phyloP scores from a whole-genome alignment of 2,329 filamentous ascomycete species.

The Pseudocercospora cruenta region DNA sequence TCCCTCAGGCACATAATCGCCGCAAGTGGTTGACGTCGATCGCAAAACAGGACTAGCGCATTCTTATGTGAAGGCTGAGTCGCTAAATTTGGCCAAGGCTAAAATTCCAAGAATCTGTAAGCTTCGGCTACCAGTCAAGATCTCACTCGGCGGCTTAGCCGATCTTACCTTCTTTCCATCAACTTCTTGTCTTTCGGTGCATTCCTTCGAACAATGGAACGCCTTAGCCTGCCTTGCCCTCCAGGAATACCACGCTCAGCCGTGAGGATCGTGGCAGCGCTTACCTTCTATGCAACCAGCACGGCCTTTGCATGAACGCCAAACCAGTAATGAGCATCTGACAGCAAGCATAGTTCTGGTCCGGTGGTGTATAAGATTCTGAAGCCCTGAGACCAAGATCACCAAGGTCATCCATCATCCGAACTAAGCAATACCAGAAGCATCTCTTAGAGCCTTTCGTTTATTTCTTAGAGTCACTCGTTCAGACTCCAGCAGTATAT shows the following conservation, averaged over 20 bases:
- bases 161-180: constrained; percentile 3
- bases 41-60: neutral
- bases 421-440: constrained; percentile 5
- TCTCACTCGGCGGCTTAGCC: constrained; percentile 11
- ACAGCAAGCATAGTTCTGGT: neutral
- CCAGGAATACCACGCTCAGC: constrained; percentile 4
- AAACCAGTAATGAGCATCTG: neutral
- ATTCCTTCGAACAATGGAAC: constrained; percentile 4
- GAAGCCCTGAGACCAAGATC: constrained; percentile 10
- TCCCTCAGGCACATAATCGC: neutral
- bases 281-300: neutral
- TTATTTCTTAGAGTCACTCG: constrained; percentile 17
- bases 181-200: neutral
- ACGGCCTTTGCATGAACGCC: neutral
- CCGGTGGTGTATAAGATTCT: constrained; percentile 9
- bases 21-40: neutral
- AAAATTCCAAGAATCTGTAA: neutral
- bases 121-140: neutral
- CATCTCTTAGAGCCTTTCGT: constrained; percentile 14
- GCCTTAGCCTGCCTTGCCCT: constrained; percentile 3
- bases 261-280: constrained; percentile 5
- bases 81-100: neutral
- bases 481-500: constrained; percentile 13
- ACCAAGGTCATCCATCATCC: constrained; percentile 12
- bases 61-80: constrained; percentile 5